Base-by-base conservation (phyloP, 106 monocot species). In the Dioscorea dumetorum region DNA sequence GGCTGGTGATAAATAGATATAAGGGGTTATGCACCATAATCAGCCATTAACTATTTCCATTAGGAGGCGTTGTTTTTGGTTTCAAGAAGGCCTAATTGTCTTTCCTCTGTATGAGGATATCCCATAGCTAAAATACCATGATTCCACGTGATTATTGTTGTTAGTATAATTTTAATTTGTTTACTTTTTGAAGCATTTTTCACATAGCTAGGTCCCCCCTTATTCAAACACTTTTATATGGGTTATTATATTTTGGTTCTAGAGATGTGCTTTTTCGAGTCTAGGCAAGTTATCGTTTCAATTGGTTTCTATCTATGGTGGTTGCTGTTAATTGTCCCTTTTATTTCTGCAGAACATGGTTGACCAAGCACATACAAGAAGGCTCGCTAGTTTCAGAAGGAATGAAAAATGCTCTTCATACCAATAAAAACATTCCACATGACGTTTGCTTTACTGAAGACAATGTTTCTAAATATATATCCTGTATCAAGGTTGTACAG, bases 391-490 rank as follows among this genome's bases (percentile, higher is more conserved):
- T 68, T 64, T 63, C 56, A 50, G 82, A 74, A 60, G 80, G 31
- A 58, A 28, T 53, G 20, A 16, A 54, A 54, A 82, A 32, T 74
- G 33, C 19, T 41, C n/a, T 56, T 66, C 11, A 19, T 68, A 24
- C 56, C 28, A 85, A 63, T 32, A 79, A 67, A 71, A 74, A 82
- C 57, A 24, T 64, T 6, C 69, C 64, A 57, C 52, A 60, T 17
- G 72, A 75, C 63, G 60, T 70, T 33, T 66, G 64, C 50, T 61
- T 70, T 19, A 70, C 51, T 33, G 60, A 69, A 63, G 56, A 32
- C 70, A 84, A 79, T 79, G 50, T 52, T 70, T 34, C 73, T 22
- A 88, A 84, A 70, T 84, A 76, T 65, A 81, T 88, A 84, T 84
- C 88, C 59, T 84, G 66, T 76, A 84, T 88, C 49, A 82, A 84